These are phyloP conservation scores for Blumeriella jaapii DNA, from an alignment of 2,329 filamentous ascomycete genomes.

Conservation along the genomic window DNA sequence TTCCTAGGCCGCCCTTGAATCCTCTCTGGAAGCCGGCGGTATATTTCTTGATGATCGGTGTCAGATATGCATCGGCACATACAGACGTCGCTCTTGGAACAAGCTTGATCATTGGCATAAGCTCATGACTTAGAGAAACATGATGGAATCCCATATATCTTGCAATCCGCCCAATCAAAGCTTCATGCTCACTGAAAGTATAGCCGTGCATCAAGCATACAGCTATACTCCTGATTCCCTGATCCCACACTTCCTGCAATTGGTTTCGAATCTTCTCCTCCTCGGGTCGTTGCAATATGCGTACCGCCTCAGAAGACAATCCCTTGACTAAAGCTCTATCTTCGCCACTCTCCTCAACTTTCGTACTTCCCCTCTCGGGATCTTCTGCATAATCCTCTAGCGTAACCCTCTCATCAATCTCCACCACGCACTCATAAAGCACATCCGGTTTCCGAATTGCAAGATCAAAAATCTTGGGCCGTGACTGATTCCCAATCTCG, in stretches of 20 bases:
- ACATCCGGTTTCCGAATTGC: conserved; percentile 81
- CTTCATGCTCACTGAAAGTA: conserved; percentile 69
- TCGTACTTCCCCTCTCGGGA: conserved; percentile 47
- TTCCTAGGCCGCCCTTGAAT: conserved; percentile 71
- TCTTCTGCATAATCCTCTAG: conserved; percentile 89
- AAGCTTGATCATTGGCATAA: conserved; percentile 73
- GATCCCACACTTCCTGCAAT: conserved; percentile 54
- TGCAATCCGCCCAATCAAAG: conserved; percentile 63
- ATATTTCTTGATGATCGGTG: conserved; percentile 59
- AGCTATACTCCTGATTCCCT: conserved; percentile 69
- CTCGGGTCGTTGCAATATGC: conserved; percentile 53
- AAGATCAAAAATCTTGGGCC: conserved; percentile 84
- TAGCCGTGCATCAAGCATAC: conserved; percentile 90
- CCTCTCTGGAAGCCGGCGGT: conserved; percentile 67
- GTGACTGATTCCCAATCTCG: conserved; percentile 79
- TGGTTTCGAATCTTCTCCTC: conserved; percentile 45
- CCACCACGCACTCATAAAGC: conserved; percentile 74
- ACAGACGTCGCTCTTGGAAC: conserved; percentile 59
- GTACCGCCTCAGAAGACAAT: conserved; percentile 62
- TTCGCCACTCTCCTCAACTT: conserved; percentile 39
- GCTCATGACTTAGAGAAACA: conserved; percentile 67
- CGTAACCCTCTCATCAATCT: conserved; percentile 83
- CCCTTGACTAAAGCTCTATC: conserved; percentile 54
- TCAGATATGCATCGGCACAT: conserved; percentile 65
- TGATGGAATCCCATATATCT: conserved; percentile 73